Evolutionary conservation across 2,329 filamentous ascomycete species (phyloP).

Genomic region (Cryphonectria naterciae): DNA sequence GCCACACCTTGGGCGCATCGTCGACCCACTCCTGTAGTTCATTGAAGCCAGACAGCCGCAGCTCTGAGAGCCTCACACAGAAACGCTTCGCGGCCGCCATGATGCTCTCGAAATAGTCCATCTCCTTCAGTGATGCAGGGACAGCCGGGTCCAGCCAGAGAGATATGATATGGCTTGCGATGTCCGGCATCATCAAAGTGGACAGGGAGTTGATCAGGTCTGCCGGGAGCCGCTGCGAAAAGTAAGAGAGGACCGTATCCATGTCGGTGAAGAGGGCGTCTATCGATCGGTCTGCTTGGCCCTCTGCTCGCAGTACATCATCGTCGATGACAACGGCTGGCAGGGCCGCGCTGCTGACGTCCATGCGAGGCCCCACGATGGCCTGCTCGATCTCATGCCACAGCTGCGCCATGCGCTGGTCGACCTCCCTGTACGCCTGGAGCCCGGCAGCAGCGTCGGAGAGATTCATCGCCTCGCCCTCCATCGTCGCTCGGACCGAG

Average conservation of each 20-base stretch:
- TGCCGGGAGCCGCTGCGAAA: slow-evolving; percentile 55
- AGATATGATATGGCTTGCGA: slow-evolving; percentile 70
- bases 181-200: slow-evolving; percentile 68
- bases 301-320: slow-evolving; percentile 49
- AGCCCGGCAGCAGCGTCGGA: slow-evolving; percentile 59
- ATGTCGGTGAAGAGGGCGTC: slow-evolving; percentile 59
- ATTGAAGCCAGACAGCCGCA: slow-evolving; percentile 65
- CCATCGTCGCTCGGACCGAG: slow-evolving; percentile 55
- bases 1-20: slow-evolving; percentile 81
- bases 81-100: slow-evolving; percentile 69
- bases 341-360: slow-evolving; percentile 40
- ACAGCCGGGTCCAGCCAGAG: slow-evolving; percentile 78
- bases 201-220: slow-evolving; percentile 66
- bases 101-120: slow-evolving; percentile 71
- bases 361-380: slow-evolving; percentile 64
- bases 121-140: slow-evolving; percentile 72
- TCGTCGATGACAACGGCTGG: slow-evolving; percentile 47
- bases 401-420: slow-evolving; percentile 62
- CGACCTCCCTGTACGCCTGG: slow-evolving; percentile 63
- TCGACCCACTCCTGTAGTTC: slow-evolving; percentile 80
- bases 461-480: slow-evolving; percentile 58
- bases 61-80: slow-evolving; percentile 62
- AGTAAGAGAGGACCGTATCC: slow-evolving; percentile 53
- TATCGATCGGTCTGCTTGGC: slow-evolving; percentile 49
- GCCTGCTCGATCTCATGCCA: slow-evolving; percentile 66